Conservation (phyloP, 1,284 basidiomycete species). For the Ganoderma resinaceum region DNA sequence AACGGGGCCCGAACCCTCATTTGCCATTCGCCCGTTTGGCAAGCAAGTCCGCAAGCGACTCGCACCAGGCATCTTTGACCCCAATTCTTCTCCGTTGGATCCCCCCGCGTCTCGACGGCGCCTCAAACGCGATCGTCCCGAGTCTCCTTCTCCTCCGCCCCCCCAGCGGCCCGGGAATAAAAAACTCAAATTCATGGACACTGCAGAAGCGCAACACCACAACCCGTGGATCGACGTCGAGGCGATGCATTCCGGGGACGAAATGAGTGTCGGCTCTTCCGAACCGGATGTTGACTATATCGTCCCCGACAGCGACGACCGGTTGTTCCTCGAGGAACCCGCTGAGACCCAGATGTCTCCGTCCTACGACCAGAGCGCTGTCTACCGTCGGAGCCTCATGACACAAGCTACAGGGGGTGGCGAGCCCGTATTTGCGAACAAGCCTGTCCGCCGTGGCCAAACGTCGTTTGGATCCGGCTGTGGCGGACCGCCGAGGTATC, state of each 20-base stretch:
- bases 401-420: slow-evolving; percentile 64
- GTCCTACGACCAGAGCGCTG: slow-evolving; percentile 76
- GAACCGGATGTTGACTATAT: slow-evolving; percentile 46
- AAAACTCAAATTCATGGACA: slow-evolving; percentile 43
- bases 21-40: slow-evolving; percentile 57
- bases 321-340: slow-evolving; percentile 69
- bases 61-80: slow-evolving; percentile 39
- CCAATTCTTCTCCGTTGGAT: slow-evolving; percentile 49
- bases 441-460: slow-evolving; percentile 52
- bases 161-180: slow-evolving; percentile 41
- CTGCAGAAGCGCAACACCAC: slow-evolving; percentile 43
- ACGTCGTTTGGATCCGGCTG: slow-evolving; percentile 22
- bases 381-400: slow-evolving; percentile 73
- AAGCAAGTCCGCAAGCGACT: slow-evolving; percentile 45
- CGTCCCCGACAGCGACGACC: slow-evolving; percentile 71
- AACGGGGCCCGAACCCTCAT: slow-evolving; percentile 53
- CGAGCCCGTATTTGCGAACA: slow-evolving; percentile 60
- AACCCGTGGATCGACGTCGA: slow-evolving; percentile 69
- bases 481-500: slow-evolving; percentile 31
- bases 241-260: slow-evolving; percentile 83
- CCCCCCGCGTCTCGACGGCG: slow-evolving; percentile 54
- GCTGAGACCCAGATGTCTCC: slow-evolving; percentile 75
- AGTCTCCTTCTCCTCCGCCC: slow-evolving; percentile 36
- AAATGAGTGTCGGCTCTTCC: slow-evolving; percentile 68
- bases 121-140: slow-evolving; percentile 43